Conservation (phyloP, 768 basidiomycete species). For the Pilatotrama ljubarskyi region DNA sequence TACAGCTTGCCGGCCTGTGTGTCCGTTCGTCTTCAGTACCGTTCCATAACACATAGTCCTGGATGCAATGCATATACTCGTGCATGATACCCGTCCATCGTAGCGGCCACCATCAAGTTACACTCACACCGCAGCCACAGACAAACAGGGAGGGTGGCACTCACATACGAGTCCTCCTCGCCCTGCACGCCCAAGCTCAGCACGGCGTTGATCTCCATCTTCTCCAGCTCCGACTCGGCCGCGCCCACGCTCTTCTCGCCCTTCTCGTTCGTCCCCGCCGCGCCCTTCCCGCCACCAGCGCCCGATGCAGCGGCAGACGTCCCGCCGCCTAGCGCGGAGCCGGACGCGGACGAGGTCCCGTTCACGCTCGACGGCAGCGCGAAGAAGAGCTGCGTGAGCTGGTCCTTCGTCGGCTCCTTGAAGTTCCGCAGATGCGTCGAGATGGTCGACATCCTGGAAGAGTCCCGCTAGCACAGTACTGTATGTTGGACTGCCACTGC, state of each 20-base stretch:
- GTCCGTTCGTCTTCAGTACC: neutral
- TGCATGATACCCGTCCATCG: no score
- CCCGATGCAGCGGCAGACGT: no score
- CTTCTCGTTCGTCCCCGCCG: neutral
- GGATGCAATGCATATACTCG: no score
- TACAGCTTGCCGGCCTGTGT: conserved; percentile 85
- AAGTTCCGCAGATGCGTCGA: conserved; percentile 87
- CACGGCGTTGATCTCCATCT: conserved; percentile 89
- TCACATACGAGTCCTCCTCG: conserved; percentile 91
- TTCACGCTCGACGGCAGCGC: conserved; percentile 59
- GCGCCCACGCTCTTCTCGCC: conserved; percentile 24
- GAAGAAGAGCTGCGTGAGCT: conserved; percentile 83
- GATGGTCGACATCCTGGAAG: conserved; percentile 66
- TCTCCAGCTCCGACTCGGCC: conserved; percentile 48
- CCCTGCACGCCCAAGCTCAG: conserved; percentile 75
- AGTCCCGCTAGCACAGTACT: neutral
- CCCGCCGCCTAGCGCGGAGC: neutral
- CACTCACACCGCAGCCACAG: no score
- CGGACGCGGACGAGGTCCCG: conserved; percentile 16
- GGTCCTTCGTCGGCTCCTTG: conserved; percentile 90
- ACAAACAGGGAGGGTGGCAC: conserved; percentile 35
- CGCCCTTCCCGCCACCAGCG: no score
- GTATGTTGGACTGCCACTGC: no score
- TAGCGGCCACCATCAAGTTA: no score
- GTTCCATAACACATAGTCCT: neutral